phyloP scores from a whole-genome alignment of 148 eudicot species.

The Cornus florida region DNA sequence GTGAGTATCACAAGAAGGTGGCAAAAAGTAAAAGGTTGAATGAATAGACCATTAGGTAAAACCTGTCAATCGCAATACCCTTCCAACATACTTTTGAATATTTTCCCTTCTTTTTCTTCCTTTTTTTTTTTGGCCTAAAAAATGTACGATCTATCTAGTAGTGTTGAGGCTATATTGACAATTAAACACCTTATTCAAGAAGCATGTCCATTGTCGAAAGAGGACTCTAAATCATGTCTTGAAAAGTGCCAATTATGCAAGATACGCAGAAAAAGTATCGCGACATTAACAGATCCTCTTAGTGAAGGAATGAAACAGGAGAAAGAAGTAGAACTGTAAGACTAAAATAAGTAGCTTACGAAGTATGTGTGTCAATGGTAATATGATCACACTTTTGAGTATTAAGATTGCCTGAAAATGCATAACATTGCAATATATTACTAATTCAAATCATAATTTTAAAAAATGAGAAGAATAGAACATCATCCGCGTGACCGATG shows the following conservation, averaged over 20 bases:
- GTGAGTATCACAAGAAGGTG: not conserved
- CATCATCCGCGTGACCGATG: constrained; percentile 92
- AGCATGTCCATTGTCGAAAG: not conserved
- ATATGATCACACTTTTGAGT: not conserved
- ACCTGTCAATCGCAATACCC: not conserved
- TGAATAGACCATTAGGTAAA: not conserved
- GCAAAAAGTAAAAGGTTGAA: not conserved
- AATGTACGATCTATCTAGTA: too few relatives aligned
- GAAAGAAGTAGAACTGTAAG: not conserved
- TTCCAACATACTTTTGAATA: not conserved
- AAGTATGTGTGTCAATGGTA: not conserved
- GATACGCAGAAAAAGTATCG: not conserved
- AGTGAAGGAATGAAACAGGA: not conserved
- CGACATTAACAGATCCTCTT: not conserved
- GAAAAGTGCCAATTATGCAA: not conserved
- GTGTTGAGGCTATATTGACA: too few relatives aligned
- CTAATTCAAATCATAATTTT: not conserved
- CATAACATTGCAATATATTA: not conserved
- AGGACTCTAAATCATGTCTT: not conserved
- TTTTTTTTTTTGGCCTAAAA: too few relatives aligned
- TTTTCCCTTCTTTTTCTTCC: not conserved
- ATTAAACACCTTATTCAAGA: too few relatives aligned
- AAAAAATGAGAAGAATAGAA: constrained; percentile 20
- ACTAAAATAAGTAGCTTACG: not conserved
- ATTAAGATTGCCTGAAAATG: not conserved